A percentile compares a stretch with the other conserved stretches of the same genome.
phyloP scores from a whole-genome alignment of 495 filamentous ascomycete genomes.

The Talaromyces thailandensis region DNA sequence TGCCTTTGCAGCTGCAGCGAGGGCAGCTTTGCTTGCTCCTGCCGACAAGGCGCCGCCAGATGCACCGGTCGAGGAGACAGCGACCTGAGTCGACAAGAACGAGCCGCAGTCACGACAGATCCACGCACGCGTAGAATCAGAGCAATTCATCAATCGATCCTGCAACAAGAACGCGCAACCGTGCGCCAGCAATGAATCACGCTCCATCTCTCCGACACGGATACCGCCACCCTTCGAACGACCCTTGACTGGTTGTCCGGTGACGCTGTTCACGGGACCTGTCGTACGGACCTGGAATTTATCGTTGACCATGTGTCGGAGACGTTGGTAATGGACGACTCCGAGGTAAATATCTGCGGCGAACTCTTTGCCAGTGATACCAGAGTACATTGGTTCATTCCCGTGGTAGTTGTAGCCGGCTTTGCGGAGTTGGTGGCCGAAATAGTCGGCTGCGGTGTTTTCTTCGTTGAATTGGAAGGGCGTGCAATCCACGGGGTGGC shows the following conservation, averaged over 20 bases:
- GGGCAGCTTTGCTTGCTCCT: conserved; percentile 20
- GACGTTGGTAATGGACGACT: conserved; percentile 93
- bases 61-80: conserved; percentile 34
- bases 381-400: conserved; percentile 96
- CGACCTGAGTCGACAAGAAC: conserved; percentile 77
- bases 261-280: conserved; percentile 76
- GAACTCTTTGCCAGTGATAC: conserved; percentile 91
- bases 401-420: conserved; percentile 98
- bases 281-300: conserved; percentile 98
- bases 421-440: conserved; percentile 85
- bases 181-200: conserved; percentile 88
- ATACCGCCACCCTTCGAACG: conserved; percentile 94
- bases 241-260: conserved; percentile 95
- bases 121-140: conserved; percentile 79
- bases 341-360: conserved; percentile 94
- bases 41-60: conserved; percentile 10
- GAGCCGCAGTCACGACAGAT: conserved; percentile 81
- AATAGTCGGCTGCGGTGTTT: conserved; percentile 87
- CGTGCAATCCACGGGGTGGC: conserved; percentile 86
- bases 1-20: conserved; percentile 24
- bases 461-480: conserved; percentile 92
- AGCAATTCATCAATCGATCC: conserved; percentile 93
- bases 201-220: conserved; percentile 98
- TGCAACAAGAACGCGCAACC: conserved; percentile 91
- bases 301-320: conserved; percentile 99